Base-by-base conservation (phyloP, 2,329 filamentous ascomycete genomes). In the Sphaerulina populicola region DNA sequence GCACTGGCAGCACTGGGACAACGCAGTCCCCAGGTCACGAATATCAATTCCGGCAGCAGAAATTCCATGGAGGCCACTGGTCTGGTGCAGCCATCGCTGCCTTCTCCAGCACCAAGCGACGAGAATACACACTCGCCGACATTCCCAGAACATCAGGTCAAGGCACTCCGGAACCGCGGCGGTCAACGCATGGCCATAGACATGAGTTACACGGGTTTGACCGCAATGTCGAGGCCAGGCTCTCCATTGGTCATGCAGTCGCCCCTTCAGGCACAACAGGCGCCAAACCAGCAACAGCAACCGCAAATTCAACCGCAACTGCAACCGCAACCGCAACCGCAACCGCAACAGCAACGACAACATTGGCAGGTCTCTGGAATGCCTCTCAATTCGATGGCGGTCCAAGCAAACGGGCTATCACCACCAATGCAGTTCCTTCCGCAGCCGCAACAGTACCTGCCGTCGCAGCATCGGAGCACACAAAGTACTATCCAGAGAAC, bases 61-160 rank as follows among this genome's bases (percentile, higher is more conserved):
- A 56, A 54, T 23, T 50, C 56, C 8, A 50, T 47, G 14, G 49
- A 47, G 10, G 23, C 14, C 44, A 27, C 44, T 3, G 21, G 5
- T 10, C 31, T 18, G 38, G n/a, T 18, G n/a, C 33, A 27, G 46
- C 46, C 37, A 11, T 42, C 38, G 15, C 72, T 84, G 44, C 79
- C 80, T 6, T 83, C 83, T 11, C 81, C 82, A 30, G 76, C 80
- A 10, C 76, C 78, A 9, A 85, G 80, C 62, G 78, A 84, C 57
- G 79, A 82, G 54, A 56, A 57, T 70, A 39, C 33, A 6, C 51
- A 59, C n/a, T 61, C 60, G 2, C 60, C 59, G 18, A 52, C 52
- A 4, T 38, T 58, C 10, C 42, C 39, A 9, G 50, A 59, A 10
- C 52, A 31, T 29, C 44, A 49, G 23, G 38, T 47, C 21, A 35